Evolutionary conservation across 352 stramenopile genomes (phyloP), one percentile per base, ranked within the genome.

Genomic region (Albugo laibachii): DNA sequence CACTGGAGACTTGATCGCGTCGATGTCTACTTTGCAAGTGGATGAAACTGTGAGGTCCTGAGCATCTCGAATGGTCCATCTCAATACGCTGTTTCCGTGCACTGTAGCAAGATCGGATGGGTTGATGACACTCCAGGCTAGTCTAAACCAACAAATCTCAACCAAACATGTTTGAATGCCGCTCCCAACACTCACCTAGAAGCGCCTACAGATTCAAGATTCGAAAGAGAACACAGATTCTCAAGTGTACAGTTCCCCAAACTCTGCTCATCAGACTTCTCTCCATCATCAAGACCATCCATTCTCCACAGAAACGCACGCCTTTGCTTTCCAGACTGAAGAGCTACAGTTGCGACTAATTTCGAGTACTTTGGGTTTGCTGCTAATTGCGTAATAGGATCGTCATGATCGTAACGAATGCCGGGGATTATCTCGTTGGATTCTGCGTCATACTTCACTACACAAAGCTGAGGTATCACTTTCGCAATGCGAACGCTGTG

Each of bases 261-360:
- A 45, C n/a, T 59, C 44, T 0, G 42, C 51, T 15, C 49, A 53
- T 8, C 14, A 47, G 13, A 56, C 43, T 24, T 50, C 50, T n/a
- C n/a, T n/a, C n/a, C 27, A 0, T 57, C 53, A 5, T 56, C 52
- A 35, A 55, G 35, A 3, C 47, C 47, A 1, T 59, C 58, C 41
- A 83, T 61, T 11, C 51, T 62, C 70, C 69, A 85, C 1, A 85
- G 52, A 34, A 57, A 63, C 44, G 68, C 66, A 8, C 13, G 67
- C 50, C 2, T 55, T 40, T 3, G 47, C 3, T 19, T 79, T 50
- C 14, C 60, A 57, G 38, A 53, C 56, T 16, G 52, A 45, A 50
- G 81, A 82, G 35, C 58, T 60, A 46, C 65, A 34, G 73, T 80
- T 20, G 75, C 56, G 15, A 85, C 42, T 18, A 85, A 57, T 31